Base-by-base conservation (phyloP, 306 rosid genomes). In the Sicyos baderoa region DNA sequence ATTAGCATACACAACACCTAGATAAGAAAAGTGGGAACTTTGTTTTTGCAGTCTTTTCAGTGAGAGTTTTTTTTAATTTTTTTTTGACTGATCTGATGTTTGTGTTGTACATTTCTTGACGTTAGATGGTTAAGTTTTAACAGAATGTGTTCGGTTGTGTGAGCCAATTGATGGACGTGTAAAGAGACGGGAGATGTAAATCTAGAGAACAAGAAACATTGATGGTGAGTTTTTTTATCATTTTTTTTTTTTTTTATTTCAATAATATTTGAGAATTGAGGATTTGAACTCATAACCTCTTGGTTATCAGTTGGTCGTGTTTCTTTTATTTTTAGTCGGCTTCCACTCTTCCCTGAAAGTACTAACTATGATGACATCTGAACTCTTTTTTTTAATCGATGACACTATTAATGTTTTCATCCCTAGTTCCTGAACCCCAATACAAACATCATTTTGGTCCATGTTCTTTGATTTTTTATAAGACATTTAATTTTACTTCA, bases 71-170 rank as follows among this genome's bases (percentile, higher is more conserved):
- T 65, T 65, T 18, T 21, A 40, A 45, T 67, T 66, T 48, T 67
- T 48, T 48, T 44, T 37, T 8, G 57, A 23, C 57, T 67, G 72
- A 49, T 25, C 44, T 48, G 72, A 21, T 48, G 56, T 49, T 48
- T 40, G 37, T 67, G 72, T 37, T 66, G 71, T 67, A 67, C 44
- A 67, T 67, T 67, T 67, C 72, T 67, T 13, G 71, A 47, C 4
- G 71, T 22, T 65, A 45, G 71, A 65, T 45, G 54, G 21, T 65
- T 45, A 47, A 65, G 71, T 45, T 7, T 47, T 45, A 47, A 45
- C 71, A 21, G 37, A 65, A 47, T 29, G 35, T 12, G 22, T 16
- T 29, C 35, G 2, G 45, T 49, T 25, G 72, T 48, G 72, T 49
- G 54, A 65, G 72, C 54, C 54, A n/a, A 29, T 29, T 29, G 35